phyloP scores from a whole-genome alignment of 2,329 filamentous ascomycete species.

The Venturiaceae sp. region DNA sequence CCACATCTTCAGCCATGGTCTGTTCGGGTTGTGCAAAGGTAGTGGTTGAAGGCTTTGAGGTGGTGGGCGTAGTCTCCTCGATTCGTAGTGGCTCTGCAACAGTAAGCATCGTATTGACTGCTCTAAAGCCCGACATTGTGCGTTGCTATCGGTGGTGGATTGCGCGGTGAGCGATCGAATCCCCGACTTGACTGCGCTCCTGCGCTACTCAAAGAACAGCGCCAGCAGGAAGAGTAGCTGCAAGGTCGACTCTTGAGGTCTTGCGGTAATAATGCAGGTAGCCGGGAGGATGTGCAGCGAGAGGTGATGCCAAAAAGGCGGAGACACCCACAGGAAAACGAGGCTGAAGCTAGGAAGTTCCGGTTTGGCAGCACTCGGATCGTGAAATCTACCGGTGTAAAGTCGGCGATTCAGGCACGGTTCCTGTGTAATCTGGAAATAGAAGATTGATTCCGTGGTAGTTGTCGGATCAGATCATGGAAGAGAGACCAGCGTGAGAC shows the following conservation, averaged over 20 bases:
- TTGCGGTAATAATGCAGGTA: neutral
- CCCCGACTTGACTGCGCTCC: conserved; percentile 35
- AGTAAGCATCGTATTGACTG: conserved; percentile 48
- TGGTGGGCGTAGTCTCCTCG: conserved; percentile 45
- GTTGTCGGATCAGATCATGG: neutral
- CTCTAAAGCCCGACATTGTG: conserved; percentile 48
- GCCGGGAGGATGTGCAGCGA: neutral
- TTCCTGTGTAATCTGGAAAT: neutral
- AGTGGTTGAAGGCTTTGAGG: conserved; percentile 37
- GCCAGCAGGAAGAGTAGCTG: neutral
- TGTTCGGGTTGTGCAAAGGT: conserved; percentile 25
- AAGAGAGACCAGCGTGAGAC: neutral
- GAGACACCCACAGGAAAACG: neutral
- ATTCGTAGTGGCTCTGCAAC: conserved; percentile 26
- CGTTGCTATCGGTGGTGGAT: neutral
- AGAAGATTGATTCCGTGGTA: neutral
- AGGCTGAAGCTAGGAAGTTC: neutral
- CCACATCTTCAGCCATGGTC: conserved; percentile 26
- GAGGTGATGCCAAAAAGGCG: neutral
- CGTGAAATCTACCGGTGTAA: neutral
- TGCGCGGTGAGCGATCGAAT: conserved; percentile 51
- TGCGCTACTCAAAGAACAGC: neutral
- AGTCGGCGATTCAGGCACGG: neutral
- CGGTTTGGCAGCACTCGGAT: neutral
- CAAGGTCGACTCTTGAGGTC: neutral